Base-by-base conservation (phyloP, 1,139 yeast species). In the Geotrichum aggregatum region DNA sequence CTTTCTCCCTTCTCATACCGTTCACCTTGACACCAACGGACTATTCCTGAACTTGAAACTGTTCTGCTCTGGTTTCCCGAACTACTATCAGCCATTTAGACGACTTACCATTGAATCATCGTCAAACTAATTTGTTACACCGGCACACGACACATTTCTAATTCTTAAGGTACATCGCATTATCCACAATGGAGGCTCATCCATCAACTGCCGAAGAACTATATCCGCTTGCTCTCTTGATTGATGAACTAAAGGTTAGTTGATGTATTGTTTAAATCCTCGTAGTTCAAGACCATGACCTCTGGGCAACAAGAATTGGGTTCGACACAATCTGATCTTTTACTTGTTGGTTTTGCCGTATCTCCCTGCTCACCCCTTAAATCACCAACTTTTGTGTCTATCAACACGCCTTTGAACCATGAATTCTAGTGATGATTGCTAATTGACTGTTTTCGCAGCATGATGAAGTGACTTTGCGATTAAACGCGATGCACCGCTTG, bases 391-490 rank as follows among this genome's bases (percentile, higher is more conserved):
- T 24, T 24, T 24, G 28, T 5, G 28, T 24, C 8, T 24, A 24
- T 24, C 28, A 24, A 28, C 4, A 21, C 14, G 22, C 22, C 44
- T 44, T 16, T 16, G 30, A 14, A 33, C 4, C 43, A 16, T 21
- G 21, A 19, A 13, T 44, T 34, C 24, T 8, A 7, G 19, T 38
- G 11, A 33, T 48, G 28, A 44, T 24, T 24, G 28, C 28, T 24
- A 24, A 24, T 24, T 24, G 28, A 24, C 47, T 13, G 34, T 46
- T 45, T 22, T 46, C 11, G 18, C 66, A 76, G 69, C 88, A 92
- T 69, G 98, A 94, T 65, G 98, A 94, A 66, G 94, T 92, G 46
- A 80, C 96, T 33, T 84, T 89, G 64, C 78, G 99, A 57, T 91
- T 94, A 36, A 91, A 85, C 62, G 98, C 98, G 44, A 91, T 92